Conservation (phyloP, 345 rosid genomes). For the Reutealis trisperma region DNA sequence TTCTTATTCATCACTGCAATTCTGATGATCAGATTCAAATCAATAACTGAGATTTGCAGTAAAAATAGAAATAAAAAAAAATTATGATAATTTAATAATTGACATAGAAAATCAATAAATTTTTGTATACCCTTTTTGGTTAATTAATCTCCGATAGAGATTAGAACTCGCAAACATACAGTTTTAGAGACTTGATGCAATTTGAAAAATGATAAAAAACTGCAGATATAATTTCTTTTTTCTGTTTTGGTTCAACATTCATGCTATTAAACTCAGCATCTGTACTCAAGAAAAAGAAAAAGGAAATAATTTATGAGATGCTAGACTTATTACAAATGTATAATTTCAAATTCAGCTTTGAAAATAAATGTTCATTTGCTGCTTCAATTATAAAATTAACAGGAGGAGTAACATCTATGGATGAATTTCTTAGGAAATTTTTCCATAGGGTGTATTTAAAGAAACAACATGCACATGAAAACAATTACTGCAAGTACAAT, state of each 20-base stretch:
- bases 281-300: background rate
- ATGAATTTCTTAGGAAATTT: slow-evolving; percentile 71
- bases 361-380: background rate
- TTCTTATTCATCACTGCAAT: background rate
- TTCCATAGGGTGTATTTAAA: slow-evolving; percentile 62
- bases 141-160: too few relatives aligned
- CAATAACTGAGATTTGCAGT: background rate
- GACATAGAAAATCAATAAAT: background rate
- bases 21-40: too few relatives aligned
- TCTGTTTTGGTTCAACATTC: background rate
- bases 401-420: slow-evolving; percentile 93
- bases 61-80: background rate
- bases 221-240: background rate
- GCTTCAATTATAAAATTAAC: slow-evolving; percentile 19
- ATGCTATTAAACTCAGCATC: too few relatives aligned
- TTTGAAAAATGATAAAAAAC: background rate
- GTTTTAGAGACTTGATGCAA: too few relatives aligned
- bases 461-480: slow-evolving; percentile 77
- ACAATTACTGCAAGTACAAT: slow-evolving; percentile 89
- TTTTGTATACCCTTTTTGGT: too few relatives aligned
- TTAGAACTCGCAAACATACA: too few relatives aligned
- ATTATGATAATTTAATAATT: background rate
- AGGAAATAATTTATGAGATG: background rate
- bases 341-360: background rate
- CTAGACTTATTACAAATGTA: background rate